These are phyloP conservation scores for Calendula officinalis DNA, from an alignment of 129 eudicot species.

Conservation along the genomic window DNA sequence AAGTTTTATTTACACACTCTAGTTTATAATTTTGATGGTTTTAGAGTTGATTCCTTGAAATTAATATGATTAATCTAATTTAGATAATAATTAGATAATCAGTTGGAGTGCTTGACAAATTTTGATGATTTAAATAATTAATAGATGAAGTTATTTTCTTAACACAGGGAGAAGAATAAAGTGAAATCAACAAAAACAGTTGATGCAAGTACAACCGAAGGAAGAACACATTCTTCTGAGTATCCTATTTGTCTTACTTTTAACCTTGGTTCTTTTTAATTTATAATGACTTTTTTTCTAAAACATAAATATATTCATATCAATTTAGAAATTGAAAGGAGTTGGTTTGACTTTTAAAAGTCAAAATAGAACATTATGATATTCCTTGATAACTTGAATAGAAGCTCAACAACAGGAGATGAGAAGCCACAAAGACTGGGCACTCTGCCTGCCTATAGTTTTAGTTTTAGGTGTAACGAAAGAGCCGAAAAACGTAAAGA, in stretches of 20 bases:
- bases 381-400: constrained; percentile 47
- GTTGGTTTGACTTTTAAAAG: constrained; percentile 5
- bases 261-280: not conserved
- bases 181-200: constrained; percentile 40
- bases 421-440: constrained; percentile 51
- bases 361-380: constrained; percentile 7
- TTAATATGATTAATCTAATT: not conserved
- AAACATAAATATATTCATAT: not conserved
- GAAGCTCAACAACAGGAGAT: constrained; percentile 63
- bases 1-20: constrained; percentile 38
- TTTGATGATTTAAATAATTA: not conserved
- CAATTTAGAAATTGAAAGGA: not conserved
- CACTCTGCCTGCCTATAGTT: constrained; percentile 58
- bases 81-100: not conserved
- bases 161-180: constrained; percentile 61
- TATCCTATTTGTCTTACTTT: constrained; percentile 40
- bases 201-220: constrained; percentile 50
- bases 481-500: constrained; percentile 79
- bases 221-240: constrained; percentile 47
- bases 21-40: not conserved
- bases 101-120: not conserved
- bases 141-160: not conserved
- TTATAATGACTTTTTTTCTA: not conserved
- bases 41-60: not conserved
- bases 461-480: constrained; percentile 81